Base-by-base conservation (phyloP, 306 rosid species). In the Hippophae rhamnoides region DNA sequence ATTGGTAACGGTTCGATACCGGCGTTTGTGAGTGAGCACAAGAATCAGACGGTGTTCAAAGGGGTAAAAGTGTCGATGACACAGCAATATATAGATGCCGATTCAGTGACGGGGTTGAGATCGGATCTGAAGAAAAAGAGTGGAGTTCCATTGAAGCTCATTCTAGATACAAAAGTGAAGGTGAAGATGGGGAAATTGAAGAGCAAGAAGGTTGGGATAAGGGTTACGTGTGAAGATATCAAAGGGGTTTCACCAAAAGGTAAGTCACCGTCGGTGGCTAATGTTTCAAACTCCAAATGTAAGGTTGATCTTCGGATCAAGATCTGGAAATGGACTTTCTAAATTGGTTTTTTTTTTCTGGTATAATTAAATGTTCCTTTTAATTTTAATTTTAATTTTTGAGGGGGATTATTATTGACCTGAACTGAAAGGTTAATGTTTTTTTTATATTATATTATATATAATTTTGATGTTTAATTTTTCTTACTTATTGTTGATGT, bases 281-380 rank as follows among this genome's bases (percentile, higher is more conserved):
- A 83, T 3, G 90, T 92, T 14, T 72, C 87, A 44, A 69, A 65
- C 62, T 68, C 99, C 7, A 76, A 84, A 46, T 93, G 99, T 63
- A 80, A 84, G 79, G 96, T 92, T 60, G 96, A 86, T 86, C 95
- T 93, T 47, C 84, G 99, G 67, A 80, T 93, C 85, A 93, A 84
- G 95, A 86, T 93, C 84, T 93, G 97, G 97, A 93, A 86, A 70
- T 93, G 77, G 66, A 86, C 93, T 1, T 72, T 88, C 57, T 87
- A 52, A 68, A 68, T 10, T 10, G 7, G 60, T 26, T 13, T 5
- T 50, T 13, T 5, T 50, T 56, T 44, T n/a, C 38, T 56, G 23
- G 14, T 68, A 5, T 52, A 0, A 9, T 41, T 60, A 0, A 1
- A 43, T 60, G 8, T 45, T 26, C 9, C 13, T 13, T 9, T 56